These are phyloP conservation scores for Hura crepitans DNA, from an alignment of 441 rosid genomes.

Conservation along the genomic window DNA sequence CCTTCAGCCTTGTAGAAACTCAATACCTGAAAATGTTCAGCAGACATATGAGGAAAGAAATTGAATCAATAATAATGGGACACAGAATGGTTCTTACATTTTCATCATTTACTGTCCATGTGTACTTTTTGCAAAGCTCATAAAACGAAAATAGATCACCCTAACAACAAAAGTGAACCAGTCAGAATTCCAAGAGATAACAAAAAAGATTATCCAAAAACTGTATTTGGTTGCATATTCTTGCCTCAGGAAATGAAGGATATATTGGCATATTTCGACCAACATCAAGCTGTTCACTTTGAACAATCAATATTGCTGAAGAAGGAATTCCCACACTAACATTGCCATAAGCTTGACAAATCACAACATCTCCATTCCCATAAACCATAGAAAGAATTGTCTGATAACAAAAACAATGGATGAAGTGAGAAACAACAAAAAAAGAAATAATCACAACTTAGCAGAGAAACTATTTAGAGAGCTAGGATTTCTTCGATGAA, in stretches of 20 bases:
- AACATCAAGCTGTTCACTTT: slow-evolving; percentile 80
- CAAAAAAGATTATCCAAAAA: slow-evolving; percentile 17
- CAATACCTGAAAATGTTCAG: slow-evolving; percentile 53
- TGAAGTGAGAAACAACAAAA: slow-evolving; percentile 18
- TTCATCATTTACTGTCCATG: slow-evolving; percentile 74
- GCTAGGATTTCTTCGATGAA: slow-evolving; percentile 10
- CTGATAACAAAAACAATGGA: slow-evolving; percentile 41
- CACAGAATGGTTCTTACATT: slow-evolving; percentile 41
- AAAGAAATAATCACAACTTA: slow-evolving; percentile 8
- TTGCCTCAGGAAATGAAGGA: slow-evolving; percentile 81
- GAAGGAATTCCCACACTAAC: slow-evolving; percentile 78
- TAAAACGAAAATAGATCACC: slow-evolving; percentile 80
- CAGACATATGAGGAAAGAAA: slow-evolving; percentile 22
- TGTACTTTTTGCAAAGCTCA: slow-evolving; percentile 73
- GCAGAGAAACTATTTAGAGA: slow-evolving; percentile 9
- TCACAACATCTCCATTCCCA: slow-evolving; percentile 52
- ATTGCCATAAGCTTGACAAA: slow-evolving; percentile 65
- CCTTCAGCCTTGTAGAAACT: slow-evolving; percentile 35
- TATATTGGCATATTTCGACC: slow-evolving; percentile 69
- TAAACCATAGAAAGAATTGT: slow-evolving; percentile 60
- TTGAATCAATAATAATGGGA: slow-evolving; percentile 17
- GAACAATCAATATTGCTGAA: slow-evolving; percentile 55
- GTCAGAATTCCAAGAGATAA: slow-evolving; percentile 27
- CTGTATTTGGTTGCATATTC: slow-evolving; percentile 33
- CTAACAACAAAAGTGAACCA: slow-evolving; percentile 40